A percentile compares a stretch with the other conserved stretches of the same genome.
These are phyloP conservation scores for Madurella mycetomatis DNA, from an alignment of 2,329 filamentous ascomycete genomes.

Conservation along the genomic window DNA sequence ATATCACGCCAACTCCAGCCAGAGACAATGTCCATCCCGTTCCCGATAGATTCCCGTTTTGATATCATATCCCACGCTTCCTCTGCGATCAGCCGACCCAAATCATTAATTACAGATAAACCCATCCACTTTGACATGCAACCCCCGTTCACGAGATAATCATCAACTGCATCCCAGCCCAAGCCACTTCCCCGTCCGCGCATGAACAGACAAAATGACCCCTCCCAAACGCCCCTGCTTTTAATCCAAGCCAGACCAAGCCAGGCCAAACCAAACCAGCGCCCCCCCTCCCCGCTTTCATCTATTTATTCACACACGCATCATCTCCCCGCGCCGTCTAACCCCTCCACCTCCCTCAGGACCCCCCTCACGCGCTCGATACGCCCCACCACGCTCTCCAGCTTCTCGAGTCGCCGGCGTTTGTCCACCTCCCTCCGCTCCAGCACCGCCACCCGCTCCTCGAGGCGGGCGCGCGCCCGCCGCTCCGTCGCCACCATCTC, in stretches of 20 bases:
- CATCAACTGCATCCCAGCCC: neutral
- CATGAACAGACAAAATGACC: too few relatives aligned
- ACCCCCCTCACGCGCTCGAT: slow-evolving; percentile 67
- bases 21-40: neutral
- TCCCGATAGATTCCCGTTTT: neutral
- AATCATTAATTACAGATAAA: neutral
- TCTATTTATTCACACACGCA: neutral
- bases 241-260: too few relatives aligned
- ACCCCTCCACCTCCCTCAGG: slow-evolving; percentile 4
- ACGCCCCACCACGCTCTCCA: slow-evolving; percentile 66
- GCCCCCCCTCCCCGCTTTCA: too few relatives aligned
- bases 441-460: slow-evolving; percentile 64
- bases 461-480: slow-evolving; percentile 63
- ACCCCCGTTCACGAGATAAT: neutral
- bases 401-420: slow-evolving; percentile 59
- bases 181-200: neutral
- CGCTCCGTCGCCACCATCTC: slow-evolving; percentile 81
- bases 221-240: too few relatives aligned
- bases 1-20: neutral
- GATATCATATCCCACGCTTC: neutral
- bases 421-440: slow-evolving; percentile 69
- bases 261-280: too few relatives aligned
- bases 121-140: neutral
- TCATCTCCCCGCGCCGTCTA: neutral
- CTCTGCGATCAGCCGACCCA: neutral